phyloP scores from a whole-genome alignment of 495 filamentous ascomycete species.

The Gamarada debralockiae region DNA sequence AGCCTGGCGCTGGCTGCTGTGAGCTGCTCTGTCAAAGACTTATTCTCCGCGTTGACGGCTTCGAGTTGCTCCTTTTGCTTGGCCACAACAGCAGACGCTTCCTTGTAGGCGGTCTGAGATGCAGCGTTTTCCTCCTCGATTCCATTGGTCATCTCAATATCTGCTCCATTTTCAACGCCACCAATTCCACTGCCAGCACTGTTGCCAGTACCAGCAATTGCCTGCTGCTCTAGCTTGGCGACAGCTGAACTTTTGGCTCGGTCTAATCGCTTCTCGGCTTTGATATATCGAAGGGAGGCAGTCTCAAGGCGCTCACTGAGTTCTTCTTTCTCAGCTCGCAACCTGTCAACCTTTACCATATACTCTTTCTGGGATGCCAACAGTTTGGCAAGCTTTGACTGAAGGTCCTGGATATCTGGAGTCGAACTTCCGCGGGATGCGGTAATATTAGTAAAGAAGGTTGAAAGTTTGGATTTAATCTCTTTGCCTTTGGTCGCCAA shows the following conservation, averaged over 20 bases:
- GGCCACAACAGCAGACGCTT: slow-evolving; percentile 64
- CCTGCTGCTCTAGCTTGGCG: slow-evolving; percentile 89
- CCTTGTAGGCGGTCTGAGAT: slow-evolving; percentile 56
- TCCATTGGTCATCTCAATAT: slow-evolving; percentile 52
- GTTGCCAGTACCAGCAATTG: slow-evolving; percentile 56
- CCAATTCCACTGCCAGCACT: slow-evolving; percentile 50
- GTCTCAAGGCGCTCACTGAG: slow-evolving; percentile 77
- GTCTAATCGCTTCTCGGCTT: slow-evolving; percentile 91
- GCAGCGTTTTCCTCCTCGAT: slow-evolving; percentile 56
- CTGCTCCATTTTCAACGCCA: slow-evolving; percentile 46
- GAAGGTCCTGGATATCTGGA: slow-evolving; percentile 66
- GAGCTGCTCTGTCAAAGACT: slow-evolving; percentile 70
- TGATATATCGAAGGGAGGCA: slow-evolving; percentile 86
- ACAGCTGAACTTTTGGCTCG: slow-evolving; percentile 81
- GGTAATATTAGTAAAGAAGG: slow-evolving; percentile 38
- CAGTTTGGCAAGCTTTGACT: slow-evolving; percentile 66
- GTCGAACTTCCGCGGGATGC: slow-evolving; percentile 41
- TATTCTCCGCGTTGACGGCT: slow-evolving; percentile 72
- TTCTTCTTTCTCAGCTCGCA: slow-evolving; percentile 75
- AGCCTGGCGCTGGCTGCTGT: slow-evolving; percentile 54
- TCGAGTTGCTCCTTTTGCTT: slow-evolving; percentile 88
- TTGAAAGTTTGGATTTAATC: slow-evolving; percentile 38
- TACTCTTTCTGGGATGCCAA: slow-evolving; percentile 79
- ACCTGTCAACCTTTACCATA: slow-evolving; percentile 68
- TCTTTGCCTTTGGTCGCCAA: slow-evolving; percentile 53